Evolutionary conservation across 495 filamentous ascomycete genomes (phyloP), one percentile per base, ranked within the genome.

Genomic region (Aspergillus egyptiacus): DNA sequence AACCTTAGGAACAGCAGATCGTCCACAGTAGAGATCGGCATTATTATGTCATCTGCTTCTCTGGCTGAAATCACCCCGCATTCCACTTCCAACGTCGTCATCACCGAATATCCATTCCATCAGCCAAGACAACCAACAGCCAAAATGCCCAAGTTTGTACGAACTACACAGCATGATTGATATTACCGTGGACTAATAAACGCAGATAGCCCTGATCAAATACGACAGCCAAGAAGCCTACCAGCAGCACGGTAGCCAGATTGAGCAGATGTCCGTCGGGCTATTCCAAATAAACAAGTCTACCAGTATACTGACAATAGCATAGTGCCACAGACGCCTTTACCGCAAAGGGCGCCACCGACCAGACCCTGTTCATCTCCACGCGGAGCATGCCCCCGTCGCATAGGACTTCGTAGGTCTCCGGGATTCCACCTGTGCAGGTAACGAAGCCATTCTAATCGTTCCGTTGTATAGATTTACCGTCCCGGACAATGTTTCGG

Each of bases 321-420:
- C 20, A 20, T 15, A 54, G 55, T n/a, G 32, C 32, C 0, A 58
- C 15, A 5, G 43, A 51, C n/a, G 13, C 32, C 11, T 52, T 51
- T 11, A 30, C 42, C 2, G 37, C 32, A 1, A 51, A 48, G 10
- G 48, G 54, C 1, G 48, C 48, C 10, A 52, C 44, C 3, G 44
- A 56, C 10, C 48, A 51, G 2, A 35, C 48, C 3, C 33, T 47
- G 24, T 58, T 51, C 30, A 48, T 54, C 32, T 48, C 51, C 23
- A 58, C 55, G 15, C 30, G 55, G 10, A 54, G 47, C 27, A 40
- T 54, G 23, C 55, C 51, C 2, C 55, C 55, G 1, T 40, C 48
- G 9, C 55, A 58, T 28, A 37, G 43, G 2, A 54, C 51, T 1
- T 50, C 42, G 55, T 58, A 45, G 19, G 47, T 27, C 19, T 5